phyloP scores from a whole-genome alignment of 2,329 filamentous ascomycete species.

The Xylogone sp. region DNA sequence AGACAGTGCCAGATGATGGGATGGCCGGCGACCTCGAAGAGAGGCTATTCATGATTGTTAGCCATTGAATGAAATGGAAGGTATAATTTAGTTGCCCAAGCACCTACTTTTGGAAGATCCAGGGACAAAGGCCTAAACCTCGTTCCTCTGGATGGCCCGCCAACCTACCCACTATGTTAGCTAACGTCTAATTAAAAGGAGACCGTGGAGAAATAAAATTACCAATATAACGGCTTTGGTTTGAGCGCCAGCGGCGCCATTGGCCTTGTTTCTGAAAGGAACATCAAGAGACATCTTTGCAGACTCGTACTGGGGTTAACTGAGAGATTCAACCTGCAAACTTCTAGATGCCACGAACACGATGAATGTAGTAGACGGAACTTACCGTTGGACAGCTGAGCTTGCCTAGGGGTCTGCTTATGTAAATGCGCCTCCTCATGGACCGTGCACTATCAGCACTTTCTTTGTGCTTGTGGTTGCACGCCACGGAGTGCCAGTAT shows the following conservation, averaged over 20 bases:
- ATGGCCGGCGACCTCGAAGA: slow-evolving; percentile 97
- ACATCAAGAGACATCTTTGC: slow-evolving; percentile 39
- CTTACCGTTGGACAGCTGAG: not conserved
- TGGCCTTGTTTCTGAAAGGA: slow-evolving; percentile 43
- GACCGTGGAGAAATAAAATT: slow-evolving; percentile 32
- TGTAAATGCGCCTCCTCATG: not conserved
- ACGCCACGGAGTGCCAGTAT: too few species aligned
- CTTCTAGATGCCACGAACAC: not conserved
- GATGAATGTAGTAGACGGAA: not conserved
- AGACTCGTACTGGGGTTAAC: not conserved
- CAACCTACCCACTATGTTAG: slow-evolving; percentile 59
- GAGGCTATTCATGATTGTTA: slow-evolving; percentile 55
- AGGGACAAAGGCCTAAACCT: slow-evolving; percentile 92
- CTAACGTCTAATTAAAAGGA: slow-evolving; percentile 1
- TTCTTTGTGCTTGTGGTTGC: too few species aligned
- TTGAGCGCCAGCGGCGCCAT: slow-evolving; percentile 46
- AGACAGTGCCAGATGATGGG: slow-evolving; percentile 98
- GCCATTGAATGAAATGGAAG: slow-evolving; percentile 12
- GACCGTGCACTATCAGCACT: not conserved
- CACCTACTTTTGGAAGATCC: slow-evolving; percentile 84
- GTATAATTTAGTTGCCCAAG: slow-evolving; percentile 15
- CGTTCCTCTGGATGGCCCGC: slow-evolving; percentile 91
- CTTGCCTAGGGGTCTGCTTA: not conserved
- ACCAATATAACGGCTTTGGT: slow-evolving; percentile 97
- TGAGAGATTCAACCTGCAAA: not conserved